Conservation (phyloP, 2,329 filamentous ascomycete genomes). For the Fusarium humuli region DNA sequence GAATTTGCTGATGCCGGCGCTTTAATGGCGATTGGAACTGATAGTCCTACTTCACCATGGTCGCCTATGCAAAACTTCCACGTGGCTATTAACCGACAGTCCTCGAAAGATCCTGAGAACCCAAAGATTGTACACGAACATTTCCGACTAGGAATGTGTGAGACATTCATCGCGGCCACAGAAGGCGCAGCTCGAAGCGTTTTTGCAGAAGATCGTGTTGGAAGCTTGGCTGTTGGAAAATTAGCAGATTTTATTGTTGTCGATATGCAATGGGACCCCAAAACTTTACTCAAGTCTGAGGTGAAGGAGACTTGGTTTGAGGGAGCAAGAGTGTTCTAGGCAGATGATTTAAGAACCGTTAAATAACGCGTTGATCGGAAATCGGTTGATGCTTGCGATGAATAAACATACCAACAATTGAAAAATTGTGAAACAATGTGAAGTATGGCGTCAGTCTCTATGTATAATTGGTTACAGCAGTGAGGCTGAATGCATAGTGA, state of each 20-base stretch:
- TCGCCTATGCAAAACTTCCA: slow-evolving; percentile 65
- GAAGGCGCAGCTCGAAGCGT: slow-evolving; percentile 64
- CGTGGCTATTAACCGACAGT: slow-evolving; percentile 66
- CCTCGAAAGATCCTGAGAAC: slow-evolving; percentile 58
- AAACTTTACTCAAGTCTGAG: slow-evolving; percentile 57
- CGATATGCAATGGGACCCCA: slow-evolving; percentile 61
- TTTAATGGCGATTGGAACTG: slow-evolving; percentile 64
- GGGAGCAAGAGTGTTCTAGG: slow-evolving; percentile 45
- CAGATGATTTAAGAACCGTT: no score
- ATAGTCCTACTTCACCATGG: slow-evolving; percentile 68
- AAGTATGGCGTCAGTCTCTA: no score
- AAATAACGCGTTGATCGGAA: no score
- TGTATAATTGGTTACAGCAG: no score
- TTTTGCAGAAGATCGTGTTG: slow-evolving; percentile 61
- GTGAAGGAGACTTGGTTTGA: slow-evolving; percentile 65
- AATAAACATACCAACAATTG: no score
- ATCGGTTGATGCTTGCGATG: no score
- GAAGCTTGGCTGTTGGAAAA: slow-evolving; percentile 62
- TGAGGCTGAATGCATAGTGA: no score
- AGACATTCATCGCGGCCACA: slow-evolving; percentile 61
- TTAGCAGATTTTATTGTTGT: slow-evolving; percentile 64
- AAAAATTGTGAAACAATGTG: no score
- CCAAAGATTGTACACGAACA: slow-evolving; percentile 61
- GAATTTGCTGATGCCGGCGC: slow-evolving; percentile 67
- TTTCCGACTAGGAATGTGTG: slow-evolving; percentile 62